These are phyloP conservation scores for Apiospora aurea DNA, from an alignment of 2,329 filamentous ascomycete species.

Conservation along the genomic window DNA sequence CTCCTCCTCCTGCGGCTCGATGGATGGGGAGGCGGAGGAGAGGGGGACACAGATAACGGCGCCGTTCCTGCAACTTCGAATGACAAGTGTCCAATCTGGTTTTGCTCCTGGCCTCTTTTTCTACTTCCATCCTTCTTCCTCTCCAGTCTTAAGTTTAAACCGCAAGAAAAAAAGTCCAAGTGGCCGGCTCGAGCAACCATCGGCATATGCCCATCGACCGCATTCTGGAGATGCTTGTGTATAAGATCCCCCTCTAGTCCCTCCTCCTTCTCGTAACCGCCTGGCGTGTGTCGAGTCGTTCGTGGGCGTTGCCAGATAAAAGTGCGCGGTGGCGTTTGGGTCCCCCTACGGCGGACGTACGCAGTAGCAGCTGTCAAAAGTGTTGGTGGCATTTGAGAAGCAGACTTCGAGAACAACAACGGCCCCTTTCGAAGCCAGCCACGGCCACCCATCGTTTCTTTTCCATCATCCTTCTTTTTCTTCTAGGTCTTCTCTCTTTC, in stretches of 20 bases:
- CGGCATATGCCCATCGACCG: not conserved
- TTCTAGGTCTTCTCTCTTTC: not conserved
- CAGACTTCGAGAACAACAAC: not conserved
- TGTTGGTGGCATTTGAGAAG: constrained; percentile 7
- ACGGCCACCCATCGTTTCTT: not conserved
- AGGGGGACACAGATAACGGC: not conserved
- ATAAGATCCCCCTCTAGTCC: not conserved
- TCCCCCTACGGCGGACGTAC: not conserved
- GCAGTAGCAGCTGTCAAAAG: not conserved
- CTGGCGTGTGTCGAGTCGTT: not conserved
- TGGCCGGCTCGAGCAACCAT: not conserved
- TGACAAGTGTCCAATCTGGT: not conserved
- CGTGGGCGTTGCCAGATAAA: constrained; percentile 1
- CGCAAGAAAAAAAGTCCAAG: not conserved
- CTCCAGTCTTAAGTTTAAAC: not conserved
- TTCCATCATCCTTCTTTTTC: not conserved
- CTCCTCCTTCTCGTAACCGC: not conserved
- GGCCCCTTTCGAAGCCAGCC: not conserved
- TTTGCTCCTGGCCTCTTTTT: not conserved
- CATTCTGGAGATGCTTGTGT: not conserved
- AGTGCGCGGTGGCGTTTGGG: not conserved
- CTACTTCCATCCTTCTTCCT: not conserved
- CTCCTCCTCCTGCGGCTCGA: not conserved
- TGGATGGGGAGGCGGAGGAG: not conserved
- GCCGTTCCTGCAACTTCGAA: not conserved